Base-by-base conservation (phyloP, 345 rosid species). In the Brassica rapa region DNA sequence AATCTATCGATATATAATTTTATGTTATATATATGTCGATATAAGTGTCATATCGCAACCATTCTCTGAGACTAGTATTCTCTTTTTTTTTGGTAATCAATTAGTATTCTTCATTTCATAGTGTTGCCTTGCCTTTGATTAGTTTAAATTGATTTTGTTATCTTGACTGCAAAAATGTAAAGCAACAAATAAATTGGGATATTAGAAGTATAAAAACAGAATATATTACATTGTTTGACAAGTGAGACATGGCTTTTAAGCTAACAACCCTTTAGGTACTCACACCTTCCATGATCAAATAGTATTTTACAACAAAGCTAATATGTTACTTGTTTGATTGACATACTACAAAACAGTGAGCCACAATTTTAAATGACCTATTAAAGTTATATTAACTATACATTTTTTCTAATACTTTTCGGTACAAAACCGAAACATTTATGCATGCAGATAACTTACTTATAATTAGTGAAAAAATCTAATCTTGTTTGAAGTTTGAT, bases 301-400 rank as follows among this genome's bases (percentile, higher is more conserved):
- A 67, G 14, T 73, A 67, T 61, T 68, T 33, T 73, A 49, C 49
- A 33, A n/a, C 24, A 73, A 73, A 73, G 78, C 33, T 35, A 30
- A 24, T 72, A 32, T 72, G 70, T 73, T 66, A 72, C 82, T 78
- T 78, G 73, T 78, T 72, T 71, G 11, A 78, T 72, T 78, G 62
- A 61, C 11, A 66, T 46, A 66, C 77, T 72, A 29, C 15, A 65
- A 72, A 19, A 78, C 37, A 57, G 62, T 72, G 53, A 65, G 25
- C 77, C 62, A 72, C 23, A 43, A n/a, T 43, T 72, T 72, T 71
- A 37, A 78, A 65, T 57, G 24, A 71, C 65, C 51, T 63, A 51
- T 25, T 70, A 30, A 25, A 61, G 19, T 27, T 11, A 11, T 60
- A 60, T 71, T 71, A 56, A 30, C 9, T 30, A 62, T 19, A 66